A percentile compares a stretch with the other conserved stretches of the same genome.
Conservation (phyloP, 441 rosid species). For the Erodium moschatum region DNA sequence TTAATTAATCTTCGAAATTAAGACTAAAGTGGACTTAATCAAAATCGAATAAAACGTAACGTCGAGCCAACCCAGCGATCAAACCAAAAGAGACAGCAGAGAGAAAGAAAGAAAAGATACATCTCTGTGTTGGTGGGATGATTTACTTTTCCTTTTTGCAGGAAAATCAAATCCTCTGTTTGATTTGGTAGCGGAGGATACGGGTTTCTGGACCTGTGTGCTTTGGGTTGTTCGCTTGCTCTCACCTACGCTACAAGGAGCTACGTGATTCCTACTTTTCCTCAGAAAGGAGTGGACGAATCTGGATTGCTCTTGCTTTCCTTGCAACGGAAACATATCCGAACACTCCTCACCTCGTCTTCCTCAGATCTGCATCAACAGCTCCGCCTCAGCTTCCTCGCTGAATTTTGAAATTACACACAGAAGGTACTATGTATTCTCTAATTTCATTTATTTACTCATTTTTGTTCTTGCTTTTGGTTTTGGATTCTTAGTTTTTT, state of each 20-base stretch:
- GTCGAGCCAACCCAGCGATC: not conserved
- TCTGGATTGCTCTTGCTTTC: slow-evolving; percentile 11
- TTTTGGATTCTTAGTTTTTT: not conserved
- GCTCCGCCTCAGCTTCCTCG: not conserved
- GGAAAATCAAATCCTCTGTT: not conserved
- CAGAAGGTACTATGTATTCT: slow-evolving; percentile 1
- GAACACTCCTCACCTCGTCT: slow-evolving; percentile 24
- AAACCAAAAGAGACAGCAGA: not conserved
- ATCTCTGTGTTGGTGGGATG: not conserved
- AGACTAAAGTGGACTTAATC: slow-evolving; percentile 3
- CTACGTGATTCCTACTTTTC: slow-evolving; percentile 25
- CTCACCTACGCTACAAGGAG: slow-evolving; percentile 3
- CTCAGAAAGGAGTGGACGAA: slow-evolving; percentile 17
- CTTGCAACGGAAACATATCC: slow-evolving; percentile 23
- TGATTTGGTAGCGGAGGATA: slow-evolving; percentile 6
- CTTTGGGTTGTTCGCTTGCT: not conserved
- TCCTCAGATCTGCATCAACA: slow-evolving; percentile 19
- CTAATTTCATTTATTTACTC: not conserved
- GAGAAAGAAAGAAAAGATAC: not conserved
- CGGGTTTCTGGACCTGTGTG: slow-evolving; percentile 12
- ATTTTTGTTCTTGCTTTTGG: not conserved
- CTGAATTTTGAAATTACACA: not conserved
- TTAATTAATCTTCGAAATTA: not conserved
- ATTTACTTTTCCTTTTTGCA: not conserved
- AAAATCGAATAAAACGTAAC: not conserved